Percentiles rank a stretch among this genome's conserved stretches.
These are phyloP conservation scores for Cladophialophora bantiana DNA, from an alignment of 2,329 filamentous ascomycete genomes.

Conservation along the genomic window DNA sequence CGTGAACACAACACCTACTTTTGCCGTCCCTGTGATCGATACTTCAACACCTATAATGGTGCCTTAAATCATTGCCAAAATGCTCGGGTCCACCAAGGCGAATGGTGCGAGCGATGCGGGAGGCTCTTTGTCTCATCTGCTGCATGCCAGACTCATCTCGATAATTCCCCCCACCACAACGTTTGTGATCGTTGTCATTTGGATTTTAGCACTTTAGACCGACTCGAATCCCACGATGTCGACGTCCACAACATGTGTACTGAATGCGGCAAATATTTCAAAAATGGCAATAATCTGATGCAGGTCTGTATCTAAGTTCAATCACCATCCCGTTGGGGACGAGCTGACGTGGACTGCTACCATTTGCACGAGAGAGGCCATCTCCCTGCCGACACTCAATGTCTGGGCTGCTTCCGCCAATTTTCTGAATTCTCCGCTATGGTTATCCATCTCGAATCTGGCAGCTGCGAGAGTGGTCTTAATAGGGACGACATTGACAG, in stretches of 20 bases:
- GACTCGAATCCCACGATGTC: slow-evolving; percentile 28
- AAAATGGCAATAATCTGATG: slow-evolving; percentile 32
- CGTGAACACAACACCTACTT: background rate
- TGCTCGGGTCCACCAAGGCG: slow-evolving; percentile 24
- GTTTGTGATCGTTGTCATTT: slow-evolving; percentile 16
- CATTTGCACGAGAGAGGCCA: slow-evolving; percentile 39
- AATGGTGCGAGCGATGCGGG: slow-evolving; percentile 33
- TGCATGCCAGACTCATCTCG: slow-evolving; percentile 20
- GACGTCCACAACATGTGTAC: slow-evolving; percentile 31
- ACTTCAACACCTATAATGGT: slow-evolving; percentile 19
- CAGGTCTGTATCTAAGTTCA: slow-evolving; percentile 30
- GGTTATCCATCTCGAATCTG: slow-evolving; percentile 42
- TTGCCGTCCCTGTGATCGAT: slow-evolving; percentile 27
- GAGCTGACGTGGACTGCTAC: background rate
- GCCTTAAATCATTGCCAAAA: slow-evolving; percentile 28
- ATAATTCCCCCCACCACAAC: slow-evolving; percentile 24
- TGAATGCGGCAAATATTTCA: background rate
- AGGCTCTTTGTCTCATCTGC: slow-evolving; percentile 28
- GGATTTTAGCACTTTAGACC: slow-evolving; percentile 2
- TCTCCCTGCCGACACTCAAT: slow-evolving; percentile 29
- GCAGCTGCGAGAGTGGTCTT: slow-evolving; percentile 34
- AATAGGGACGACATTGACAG: slow-evolving; percentile 24
- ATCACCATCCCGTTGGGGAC: background rate
- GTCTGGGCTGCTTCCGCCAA: slow-evolving; percentile 36
- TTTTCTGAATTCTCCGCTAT: slow-evolving; percentile 41